Percentiles rank a stretch among this genome's conserved stretches.
Conservation (phyloP, 2,329 filamentous ascomycete species). For the Lasiodiplodia hormozganensis region DNA sequence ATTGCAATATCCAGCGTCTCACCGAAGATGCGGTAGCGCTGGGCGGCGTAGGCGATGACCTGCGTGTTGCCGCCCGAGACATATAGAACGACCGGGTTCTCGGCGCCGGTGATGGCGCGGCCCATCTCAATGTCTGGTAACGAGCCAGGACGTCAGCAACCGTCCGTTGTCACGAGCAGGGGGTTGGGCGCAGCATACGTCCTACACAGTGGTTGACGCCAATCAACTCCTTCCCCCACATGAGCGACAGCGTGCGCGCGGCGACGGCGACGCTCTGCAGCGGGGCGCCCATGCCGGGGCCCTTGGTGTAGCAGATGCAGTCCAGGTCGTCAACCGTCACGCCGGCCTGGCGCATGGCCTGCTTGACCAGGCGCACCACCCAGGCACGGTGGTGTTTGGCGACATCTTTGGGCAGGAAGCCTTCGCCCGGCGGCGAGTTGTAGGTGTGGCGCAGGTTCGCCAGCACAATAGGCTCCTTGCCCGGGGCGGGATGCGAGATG, state of each 20-base stretch:
- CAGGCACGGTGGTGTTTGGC: slow-evolving; percentile 87
- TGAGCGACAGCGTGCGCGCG: slow-evolving; percentile 78
- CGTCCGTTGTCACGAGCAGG: not conserved
- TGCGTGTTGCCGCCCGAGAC: slow-evolving; percentile 97
- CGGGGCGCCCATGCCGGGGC: slow-evolving; percentile 95
- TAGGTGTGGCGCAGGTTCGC: slow-evolving; percentile 96
- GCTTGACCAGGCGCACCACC: slow-evolving; percentile 82
- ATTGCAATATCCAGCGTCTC: slow-evolving; percentile 98
- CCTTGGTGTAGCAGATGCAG: slow-evolving; percentile 94
- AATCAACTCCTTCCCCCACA: slow-evolving; percentile 89
- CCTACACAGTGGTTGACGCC: slow-evolving; percentile 98
- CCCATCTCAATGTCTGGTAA: slow-evolving; percentile 90
- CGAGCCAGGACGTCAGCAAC: not conserved
- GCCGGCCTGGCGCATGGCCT: slow-evolving; percentile 74
- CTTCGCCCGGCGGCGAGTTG: slow-evolving; percentile 86
- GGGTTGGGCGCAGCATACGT: slow-evolving; percentile 55
- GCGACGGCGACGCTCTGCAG: slow-evolving; percentile 85
- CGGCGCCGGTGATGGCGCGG: slow-evolving; percentile 84
- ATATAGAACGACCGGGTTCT: slow-evolving; percentile 93
- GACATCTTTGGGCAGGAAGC: slow-evolving; percentile 96
- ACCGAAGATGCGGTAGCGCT: slow-evolving; percentile 96
- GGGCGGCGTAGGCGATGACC: slow-evolving; percentile 94
- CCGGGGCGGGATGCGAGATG: slow-evolving; percentile 73
- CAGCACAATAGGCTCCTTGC: slow-evolving; percentile 66
- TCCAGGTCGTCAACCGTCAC: slow-evolving; percentile 68